These are phyloP conservation scores for Fonsecaea pedrosoi DNA, from an alignment of 2,329 filamentous ascomycete species.

Conservation along the genomic window DNA sequence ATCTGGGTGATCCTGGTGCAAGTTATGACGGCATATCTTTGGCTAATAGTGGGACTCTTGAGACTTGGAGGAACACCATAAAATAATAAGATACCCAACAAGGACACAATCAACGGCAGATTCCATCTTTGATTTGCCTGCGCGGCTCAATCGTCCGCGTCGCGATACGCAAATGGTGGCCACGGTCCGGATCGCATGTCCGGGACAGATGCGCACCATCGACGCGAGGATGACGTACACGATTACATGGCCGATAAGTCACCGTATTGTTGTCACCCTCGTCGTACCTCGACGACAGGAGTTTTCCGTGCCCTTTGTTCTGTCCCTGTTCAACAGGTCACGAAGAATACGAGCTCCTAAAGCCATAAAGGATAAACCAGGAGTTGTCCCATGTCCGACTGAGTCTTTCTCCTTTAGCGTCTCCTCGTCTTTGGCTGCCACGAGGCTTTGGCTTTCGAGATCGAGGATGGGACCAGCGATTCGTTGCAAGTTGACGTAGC, in stretches of 20 bases:
- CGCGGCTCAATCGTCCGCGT: background rate
- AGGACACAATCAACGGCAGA: background rate
- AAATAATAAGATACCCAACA: slow-evolving; percentile 5
- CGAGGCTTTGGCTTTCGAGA: background rate
- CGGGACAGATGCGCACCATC: background rate
- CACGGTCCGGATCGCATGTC: background rate
- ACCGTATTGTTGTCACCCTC: background rate
- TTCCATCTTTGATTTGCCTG: background rate
- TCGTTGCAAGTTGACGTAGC: background rate
- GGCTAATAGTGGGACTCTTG: background rate
- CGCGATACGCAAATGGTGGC: background rate
- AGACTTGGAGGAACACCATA: background rate
- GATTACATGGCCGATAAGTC: background rate
- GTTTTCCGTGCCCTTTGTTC: background rate
- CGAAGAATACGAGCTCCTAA: background rate
- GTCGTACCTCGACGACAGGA: background rate
- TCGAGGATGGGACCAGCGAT: background rate
- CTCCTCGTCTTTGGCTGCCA: background rate
- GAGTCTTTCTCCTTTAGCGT: background rate
- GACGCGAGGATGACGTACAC: background rate
- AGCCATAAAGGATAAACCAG: background rate
- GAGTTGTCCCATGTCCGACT: background rate
- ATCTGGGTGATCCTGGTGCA: background rate
- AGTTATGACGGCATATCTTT: slow-evolving; percentile 1
- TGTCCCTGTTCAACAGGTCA: background rate